phyloP scores from a whole-genome alignment of 140 eudicot genomes.

The Oenanthe javanica region DNA sequence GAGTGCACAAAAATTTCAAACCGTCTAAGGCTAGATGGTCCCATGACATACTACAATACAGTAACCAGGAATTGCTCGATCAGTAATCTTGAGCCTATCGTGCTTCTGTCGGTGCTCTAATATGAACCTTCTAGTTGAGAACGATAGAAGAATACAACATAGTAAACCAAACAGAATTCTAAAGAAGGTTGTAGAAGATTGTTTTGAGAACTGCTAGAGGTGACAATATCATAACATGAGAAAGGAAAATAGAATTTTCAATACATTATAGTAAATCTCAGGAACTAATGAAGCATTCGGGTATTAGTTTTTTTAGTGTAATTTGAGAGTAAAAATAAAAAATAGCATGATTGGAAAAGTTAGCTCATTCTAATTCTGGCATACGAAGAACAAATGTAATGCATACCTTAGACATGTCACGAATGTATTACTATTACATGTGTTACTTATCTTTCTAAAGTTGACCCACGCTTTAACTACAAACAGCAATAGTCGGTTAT shows the following conservation, averaged over 20 bases:
- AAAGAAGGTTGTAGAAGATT: background rate
- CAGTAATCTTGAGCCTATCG: background rate
- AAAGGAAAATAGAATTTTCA: background rate
- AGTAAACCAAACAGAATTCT: slow-evolving; percentile 2
- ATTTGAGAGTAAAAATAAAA: no score
- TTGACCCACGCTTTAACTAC: no score
- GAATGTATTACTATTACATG: no score
- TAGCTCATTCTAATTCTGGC: background rate
- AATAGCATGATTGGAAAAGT: background rate
- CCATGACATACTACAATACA: background rate
- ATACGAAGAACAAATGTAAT: no score
- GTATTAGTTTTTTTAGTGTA: background rate
- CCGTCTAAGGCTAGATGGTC: background rate
- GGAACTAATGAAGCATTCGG: background rate
- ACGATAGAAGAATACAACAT: background rate
- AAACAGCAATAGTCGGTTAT: no score
- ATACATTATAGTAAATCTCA: background rate
- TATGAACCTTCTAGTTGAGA: background rate
- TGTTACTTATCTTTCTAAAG: no score
- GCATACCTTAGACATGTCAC: no score
- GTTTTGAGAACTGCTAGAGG: background rate
- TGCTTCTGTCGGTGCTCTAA: slow-evolving; percentile 1
- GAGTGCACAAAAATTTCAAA: background rate
- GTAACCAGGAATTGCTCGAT: background rate
- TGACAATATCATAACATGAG: background rate